phyloP scores from a whole-genome alignment of 257 asterid genomes.

The Solanum corneliomulleri region DNA sequence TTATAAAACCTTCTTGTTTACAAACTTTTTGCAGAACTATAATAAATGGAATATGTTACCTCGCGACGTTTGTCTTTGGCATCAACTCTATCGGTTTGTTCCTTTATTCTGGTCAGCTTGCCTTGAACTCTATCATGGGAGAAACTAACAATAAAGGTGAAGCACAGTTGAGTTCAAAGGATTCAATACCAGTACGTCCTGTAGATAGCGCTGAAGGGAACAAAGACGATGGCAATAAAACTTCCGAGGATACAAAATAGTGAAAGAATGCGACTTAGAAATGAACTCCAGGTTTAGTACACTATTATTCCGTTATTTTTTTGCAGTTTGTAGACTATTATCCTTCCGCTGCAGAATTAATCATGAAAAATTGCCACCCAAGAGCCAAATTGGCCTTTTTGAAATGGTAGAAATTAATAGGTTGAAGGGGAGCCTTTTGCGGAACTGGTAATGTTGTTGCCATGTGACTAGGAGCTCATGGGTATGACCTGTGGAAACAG shows the following conservation, averaged over 20 bases:
- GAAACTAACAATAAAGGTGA: conserved; percentile 6
- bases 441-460: background rate
- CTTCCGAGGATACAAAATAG: conserved; percentile 15
- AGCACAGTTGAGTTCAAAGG: conserved; percentile 17
- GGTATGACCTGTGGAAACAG: background rate
- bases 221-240: conserved; percentile 26
- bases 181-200: conserved; percentile 11
- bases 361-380: background rate
- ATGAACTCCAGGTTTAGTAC: background rate
- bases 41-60: conserved; percentile 78
- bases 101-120: conserved; percentile 78
- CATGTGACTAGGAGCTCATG: background rate
- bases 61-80: conserved; percentile 85
- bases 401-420: background rate
- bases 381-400: background rate
- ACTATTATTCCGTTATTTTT: background rate
- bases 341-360: background rate
- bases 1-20: background rate
- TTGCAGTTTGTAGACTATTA: background rate
- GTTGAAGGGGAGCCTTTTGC: background rate
- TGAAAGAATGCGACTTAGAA: conserved; percentile 15
- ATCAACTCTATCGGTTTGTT: conserved; percentile 64
- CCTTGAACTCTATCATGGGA: conserved; percentile 51
- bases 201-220: conserved; percentile 15
- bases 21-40: conserved; percentile 52